phyloP scores from a whole-genome alignment of 495 filamentous ascomycete species.

The Platismatia glauca region DNA sequence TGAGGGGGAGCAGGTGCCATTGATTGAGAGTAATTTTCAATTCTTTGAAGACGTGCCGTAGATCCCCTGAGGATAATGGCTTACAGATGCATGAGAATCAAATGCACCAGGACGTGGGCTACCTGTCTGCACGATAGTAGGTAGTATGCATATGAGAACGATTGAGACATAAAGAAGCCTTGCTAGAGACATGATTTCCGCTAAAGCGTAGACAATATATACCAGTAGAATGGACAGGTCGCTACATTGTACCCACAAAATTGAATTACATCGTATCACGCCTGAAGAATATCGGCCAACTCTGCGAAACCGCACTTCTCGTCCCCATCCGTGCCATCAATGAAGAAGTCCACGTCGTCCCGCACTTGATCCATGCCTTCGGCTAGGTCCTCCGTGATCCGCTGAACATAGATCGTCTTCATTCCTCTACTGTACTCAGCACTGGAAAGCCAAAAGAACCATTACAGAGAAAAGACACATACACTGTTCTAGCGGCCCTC shows the following conservation, averaged over 20 bases:
- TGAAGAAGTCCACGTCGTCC: constrained; percentile 38
- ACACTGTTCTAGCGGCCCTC: constrained; percentile 34
- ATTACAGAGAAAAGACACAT: background rate
- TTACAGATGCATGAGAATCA: too few species aligned
- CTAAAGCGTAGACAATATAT: too few species aligned
- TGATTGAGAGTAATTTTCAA: background rate
- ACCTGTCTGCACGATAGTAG: too few species aligned
- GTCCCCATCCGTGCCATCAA: constrained; percentile 34
- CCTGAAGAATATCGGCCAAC: constrained; percentile 12
- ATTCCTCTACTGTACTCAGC: constrained; percentile 29
- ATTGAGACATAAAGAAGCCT: too few species aligned
- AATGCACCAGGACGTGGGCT: too few species aligned
- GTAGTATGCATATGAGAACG: too few species aligned
- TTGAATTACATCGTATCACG: too few species aligned
- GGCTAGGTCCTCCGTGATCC: constrained; percentile 46
- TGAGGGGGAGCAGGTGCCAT: background rate
- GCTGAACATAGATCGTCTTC: constrained; percentile 42
- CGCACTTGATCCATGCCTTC: constrained; percentile 41
- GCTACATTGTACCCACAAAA: too few species aligned
- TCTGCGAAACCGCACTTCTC: constrained; percentile 14
- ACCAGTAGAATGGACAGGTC: too few species aligned
- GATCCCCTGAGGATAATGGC: background rate
- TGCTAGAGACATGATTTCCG: too few species aligned
- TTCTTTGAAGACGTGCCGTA: background rate
- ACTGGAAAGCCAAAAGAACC: background rate